Base-by-base conservation (phyloP, 805 yeast genomes). In the Teunomyces funiuensis region DNA sequence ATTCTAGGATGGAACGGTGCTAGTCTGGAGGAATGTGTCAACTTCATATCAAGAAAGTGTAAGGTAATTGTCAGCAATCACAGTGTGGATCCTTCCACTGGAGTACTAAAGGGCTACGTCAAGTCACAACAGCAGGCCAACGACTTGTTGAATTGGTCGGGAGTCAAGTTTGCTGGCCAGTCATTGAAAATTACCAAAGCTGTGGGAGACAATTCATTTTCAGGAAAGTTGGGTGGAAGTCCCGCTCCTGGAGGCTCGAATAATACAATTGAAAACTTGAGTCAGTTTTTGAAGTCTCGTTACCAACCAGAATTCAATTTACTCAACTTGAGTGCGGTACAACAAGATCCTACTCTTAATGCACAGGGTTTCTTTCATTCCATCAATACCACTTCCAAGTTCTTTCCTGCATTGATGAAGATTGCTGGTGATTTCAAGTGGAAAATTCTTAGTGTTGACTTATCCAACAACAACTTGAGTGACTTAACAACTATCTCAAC, bases 351-450 rank as follows among this genome's bases (percentile, higher is more conserved):
- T 22, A 69, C 64, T 8, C 68, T 91, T 29, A 65, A 61, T 9
- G 65, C 73, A 14, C 74, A 74, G 45, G 95, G 96, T 0, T 69
- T 88, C 39, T 81, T 89, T 46, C 75, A 78, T 11, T 66, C 81
- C 4, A 66, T 76, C 11, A 63, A 80, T 8, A 80, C 87, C 1
- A 75, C 83, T 25, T 75, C 90, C 10, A 93, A 91, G 61, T 83
- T 89, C 76, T 88, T 91, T 60, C 85, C 88, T 8, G 98, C 98
- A 0, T 65, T 93, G 49, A 79, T 91, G 85, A 86, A 84, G 57
- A 63, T 91, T 6, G 96, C 96, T 1, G 64, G 69, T 3, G 77
- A 78, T 40, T 47, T 64, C 39, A 69, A 69, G 42, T 46, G 70
- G n/a, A 80, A 77, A 19, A 83, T 89, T 3, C 83, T 82, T 22